A percentile compares a stretch with the other conserved stretches of the same genome.
phyloP scores from a whole-genome alignment of 148 eudicot species.

The Silene conica region DNA sequence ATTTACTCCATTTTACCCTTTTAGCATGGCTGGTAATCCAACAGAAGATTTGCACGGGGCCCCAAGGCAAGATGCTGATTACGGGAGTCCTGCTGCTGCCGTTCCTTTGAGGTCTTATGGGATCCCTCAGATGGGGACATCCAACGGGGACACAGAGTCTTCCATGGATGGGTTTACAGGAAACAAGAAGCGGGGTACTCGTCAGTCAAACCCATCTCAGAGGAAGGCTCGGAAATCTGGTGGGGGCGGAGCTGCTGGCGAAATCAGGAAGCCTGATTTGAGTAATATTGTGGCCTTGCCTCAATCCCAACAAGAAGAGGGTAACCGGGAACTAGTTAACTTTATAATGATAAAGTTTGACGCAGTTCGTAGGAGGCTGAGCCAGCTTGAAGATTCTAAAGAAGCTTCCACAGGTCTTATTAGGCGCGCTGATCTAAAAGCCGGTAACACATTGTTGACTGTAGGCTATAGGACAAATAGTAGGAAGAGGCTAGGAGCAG shows the following conservation, averaged over 20 bases:
- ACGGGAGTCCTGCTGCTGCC: conserved; percentile 39
- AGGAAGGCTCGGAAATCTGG: conserved; percentile 27
- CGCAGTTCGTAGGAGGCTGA: conserved; percentile 56
- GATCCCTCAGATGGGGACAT: conserved; percentile 47
- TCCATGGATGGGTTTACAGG: conserved; percentile 40
- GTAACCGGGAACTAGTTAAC: conserved; percentile 47
- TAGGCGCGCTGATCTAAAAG: conserved; percentile 60
- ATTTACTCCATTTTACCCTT: conserved; percentile 52
- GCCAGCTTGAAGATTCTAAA: conserved; percentile 63
- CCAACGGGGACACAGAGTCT: conserved; percentile 44
- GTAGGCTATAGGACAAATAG: conserved; percentile 69
- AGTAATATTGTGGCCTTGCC: conserved; percentile 42
- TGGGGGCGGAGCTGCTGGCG: conserved; percentile 21
- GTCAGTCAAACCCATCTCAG: conserved; percentile 25
- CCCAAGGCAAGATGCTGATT: conserved; percentile 24
- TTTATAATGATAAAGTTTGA: conserved; percentile 52
- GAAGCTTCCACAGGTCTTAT: conserved; percentile 44
- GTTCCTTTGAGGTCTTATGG: conserved; percentile 73
- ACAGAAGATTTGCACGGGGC: background rate
- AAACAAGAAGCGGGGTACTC: conserved; percentile 31
- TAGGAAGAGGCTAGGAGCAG: conserved; percentile 61
- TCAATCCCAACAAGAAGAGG: conserved; percentile 41
- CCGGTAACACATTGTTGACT: conserved; percentile 48
- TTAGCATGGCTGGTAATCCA: conserved; percentile 28
- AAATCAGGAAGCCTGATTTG: conserved; percentile 33